Evolutionary conservation across 225 moss, liverwort and hornwort genomes (phyloP).

Genomic region (Marchantia paleacea): DNA sequence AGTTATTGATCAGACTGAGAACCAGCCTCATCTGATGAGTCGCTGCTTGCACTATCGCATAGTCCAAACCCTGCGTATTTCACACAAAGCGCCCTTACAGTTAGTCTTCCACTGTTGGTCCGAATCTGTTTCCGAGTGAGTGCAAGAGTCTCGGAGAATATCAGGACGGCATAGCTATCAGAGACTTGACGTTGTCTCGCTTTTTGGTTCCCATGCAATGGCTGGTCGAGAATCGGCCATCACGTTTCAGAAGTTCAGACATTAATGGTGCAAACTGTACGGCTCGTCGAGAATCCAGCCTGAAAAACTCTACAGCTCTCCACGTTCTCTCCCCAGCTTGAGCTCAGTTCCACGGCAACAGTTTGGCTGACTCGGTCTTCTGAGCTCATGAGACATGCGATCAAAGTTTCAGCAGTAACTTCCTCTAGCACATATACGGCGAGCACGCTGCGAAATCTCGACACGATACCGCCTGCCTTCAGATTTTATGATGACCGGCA

Average conservation of each 20-base stretch:
- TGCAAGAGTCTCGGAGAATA: no score
- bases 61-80: slow-evolving; percentile 53
- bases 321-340: neutral
- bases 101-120: neutral
- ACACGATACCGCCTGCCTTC: neutral
- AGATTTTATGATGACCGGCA: no score
- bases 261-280: no score
- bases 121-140: neutral
- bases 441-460: neutral
- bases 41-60: slow-evolving; percentile 47
- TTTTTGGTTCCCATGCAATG: no score
- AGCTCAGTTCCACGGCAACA: neutral
- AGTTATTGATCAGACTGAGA: slow-evolving; percentile 56
- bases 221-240: no score
- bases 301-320: neutral
- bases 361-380: no score
- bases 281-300: neutral
- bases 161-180: no score
- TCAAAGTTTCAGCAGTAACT: no score
- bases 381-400: no score
- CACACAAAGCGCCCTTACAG: neutral
- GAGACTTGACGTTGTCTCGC: no score
- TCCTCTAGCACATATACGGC: no score
- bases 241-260: no score
- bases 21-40: slow-evolving; percentile 57